Percentiles rank a stretch among this genome's conserved stretches.
phyloP scores from a whole-genome alignment of 2,329 filamentous ascomycete genomes.

The Myriosclerotinia duriaeana region DNA sequence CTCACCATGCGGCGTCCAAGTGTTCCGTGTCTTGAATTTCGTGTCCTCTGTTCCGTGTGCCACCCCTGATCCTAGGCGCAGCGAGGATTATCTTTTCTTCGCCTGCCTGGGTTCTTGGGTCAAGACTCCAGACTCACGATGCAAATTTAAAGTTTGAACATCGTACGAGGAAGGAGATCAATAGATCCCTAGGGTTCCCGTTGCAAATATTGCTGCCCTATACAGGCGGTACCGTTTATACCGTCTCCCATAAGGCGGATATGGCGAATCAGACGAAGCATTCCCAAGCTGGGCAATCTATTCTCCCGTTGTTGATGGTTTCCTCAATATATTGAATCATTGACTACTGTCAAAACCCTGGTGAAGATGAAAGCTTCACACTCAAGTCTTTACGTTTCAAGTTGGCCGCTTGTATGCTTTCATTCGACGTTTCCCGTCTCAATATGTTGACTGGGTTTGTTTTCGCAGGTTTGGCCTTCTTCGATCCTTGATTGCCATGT shows the following conservation, averaged over 20 bases:
- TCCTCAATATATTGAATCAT: background rate
- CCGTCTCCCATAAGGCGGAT: background rate
- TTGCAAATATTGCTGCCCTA: background rate
- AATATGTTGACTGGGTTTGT: background rate
- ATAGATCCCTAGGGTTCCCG: background rate
- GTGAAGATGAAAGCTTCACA: background rate
- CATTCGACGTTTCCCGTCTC: background rate
- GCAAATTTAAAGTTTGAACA: background rate
- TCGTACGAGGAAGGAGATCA: conserved; percentile 1
- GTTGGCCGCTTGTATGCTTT: background rate
- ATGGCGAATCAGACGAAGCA: background rate
- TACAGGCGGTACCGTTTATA: background rate
- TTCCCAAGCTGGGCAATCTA: background rate
- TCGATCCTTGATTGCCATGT: conserved; percentile 4
- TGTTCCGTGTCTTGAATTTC: too few relatives aligned
- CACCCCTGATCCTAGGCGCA: background rate
- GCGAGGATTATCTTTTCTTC: background rate
- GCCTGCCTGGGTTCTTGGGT: background rate
- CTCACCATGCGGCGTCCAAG: too few relatives aligned
- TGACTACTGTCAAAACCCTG: background rate
- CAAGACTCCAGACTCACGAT: background rate
- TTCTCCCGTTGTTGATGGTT: background rate
- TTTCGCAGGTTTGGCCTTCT: background rate
- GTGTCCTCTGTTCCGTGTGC: background rate
- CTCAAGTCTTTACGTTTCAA: background rate